Evolutionary conservation across 169 alveolate genomes (phyloP), one percentile per base, ranked within the genome.

Genomic region (Babesia bovis): DNA sequence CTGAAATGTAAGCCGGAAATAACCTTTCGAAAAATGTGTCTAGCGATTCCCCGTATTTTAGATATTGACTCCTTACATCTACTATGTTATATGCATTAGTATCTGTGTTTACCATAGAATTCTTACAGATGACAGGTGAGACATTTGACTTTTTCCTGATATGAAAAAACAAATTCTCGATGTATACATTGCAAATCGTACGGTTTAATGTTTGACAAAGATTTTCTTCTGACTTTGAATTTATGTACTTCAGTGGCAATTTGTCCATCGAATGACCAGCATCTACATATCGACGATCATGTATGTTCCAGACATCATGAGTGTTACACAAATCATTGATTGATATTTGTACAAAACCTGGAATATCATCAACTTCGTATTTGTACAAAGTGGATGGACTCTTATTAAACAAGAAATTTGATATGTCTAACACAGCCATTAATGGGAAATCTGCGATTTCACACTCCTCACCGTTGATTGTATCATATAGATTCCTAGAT

Each of bases 401-500:
- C 25, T 30, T 63, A 50, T 63, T 63, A 36, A 19, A 63, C 6
- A 71, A 58, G 66, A 44, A 71, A 40, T 47, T 60, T 12, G 82
- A 59, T 35, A 49, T 30, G n/a, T 40, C 45, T 19, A 55, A 50
- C 30, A 78, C 68, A 33, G 72, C 51, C 9, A 78, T 9, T 1
- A 78, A 49, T 26, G 87, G 87, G 71, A 78, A 78, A 2, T 58
- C 71, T 13, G 81, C 63, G 30, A 78, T 32, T 51, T 78, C 87
- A 36, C 59, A 45, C 21, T 78, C 83, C 21, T 41, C 51, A 30
- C 30, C 71, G 52, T 60, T 59, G 30, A 75, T 47, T 28, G 70
- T 60, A 66, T 78, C 87, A 72, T 68, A 78, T 13, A 68, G 68
- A 23, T 78, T 42, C 60, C 69, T 56, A 23, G 87, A 78, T 13